Percentiles rank a stretch among this genome's conserved stretches.
Evolutionary conservation across 2,329 filamentous ascomycete species (phyloP).

Genomic region (Plenodomus biglobosus): DNA sequence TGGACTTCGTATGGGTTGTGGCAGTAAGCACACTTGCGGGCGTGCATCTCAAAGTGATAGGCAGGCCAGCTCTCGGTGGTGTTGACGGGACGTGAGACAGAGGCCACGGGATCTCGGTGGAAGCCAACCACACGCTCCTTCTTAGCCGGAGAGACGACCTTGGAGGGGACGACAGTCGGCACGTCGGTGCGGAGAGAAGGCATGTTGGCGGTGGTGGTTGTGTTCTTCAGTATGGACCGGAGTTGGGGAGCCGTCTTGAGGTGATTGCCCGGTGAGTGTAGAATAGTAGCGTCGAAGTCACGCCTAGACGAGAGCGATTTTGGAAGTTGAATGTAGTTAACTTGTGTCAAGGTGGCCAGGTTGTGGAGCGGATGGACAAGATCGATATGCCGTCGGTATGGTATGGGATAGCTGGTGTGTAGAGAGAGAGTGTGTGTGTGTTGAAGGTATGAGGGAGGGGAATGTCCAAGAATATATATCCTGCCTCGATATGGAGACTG

Average conservation of each 20-base stretch:
- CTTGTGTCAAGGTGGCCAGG: conserved; percentile 10
- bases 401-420: conserved; percentile 14
- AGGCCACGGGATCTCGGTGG: conserved; percentile 41
- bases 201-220: conserved; percentile 34
- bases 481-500: conserved; percentile 27
- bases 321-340: conserved; percentile 13
- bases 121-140: conserved; percentile 42
- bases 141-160: conserved; percentile 30
- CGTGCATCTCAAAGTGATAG: conserved; percentile 53
- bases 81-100: conserved; percentile 46
- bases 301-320: conserved; percentile 25
- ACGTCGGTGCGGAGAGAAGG: conserved; percentile 37
- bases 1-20: conserved; percentile 49
- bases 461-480: conserved; percentile 37
- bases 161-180: conserved; percentile 39
- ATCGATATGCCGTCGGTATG: conserved; percentile 1
- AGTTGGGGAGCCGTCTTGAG: conserved; percentile 36
- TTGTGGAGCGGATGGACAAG: conserved; percentile 7
- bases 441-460: conserved; percentile 25
- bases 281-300: conserved; percentile 32
- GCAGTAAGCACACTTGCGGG: conserved; percentile 49
- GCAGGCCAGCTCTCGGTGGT: conserved; percentile 49
- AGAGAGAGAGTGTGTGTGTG: conserved; percentile 13
- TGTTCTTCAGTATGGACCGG: conserved; percentile 37
- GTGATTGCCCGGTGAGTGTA: conserved; percentile 24